Conservation (phyloP, 495 filamentous ascomycete species). For the Cladorrhinum samala region DNA sequence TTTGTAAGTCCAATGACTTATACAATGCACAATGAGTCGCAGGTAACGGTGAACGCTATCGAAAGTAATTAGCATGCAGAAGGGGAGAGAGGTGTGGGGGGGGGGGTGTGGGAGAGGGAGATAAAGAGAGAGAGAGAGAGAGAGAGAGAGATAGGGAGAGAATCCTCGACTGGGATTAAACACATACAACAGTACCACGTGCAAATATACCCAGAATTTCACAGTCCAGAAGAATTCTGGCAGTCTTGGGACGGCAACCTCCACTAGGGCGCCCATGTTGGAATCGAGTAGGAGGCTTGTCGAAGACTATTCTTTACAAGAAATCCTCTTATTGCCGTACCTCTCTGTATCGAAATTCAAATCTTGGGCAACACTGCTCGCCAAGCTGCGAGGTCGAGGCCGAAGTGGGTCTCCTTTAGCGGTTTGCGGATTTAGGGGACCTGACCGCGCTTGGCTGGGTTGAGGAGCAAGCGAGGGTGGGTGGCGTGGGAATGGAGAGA, state of each 20-base stretch:
- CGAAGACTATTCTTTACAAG: not conserved
- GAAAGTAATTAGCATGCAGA: conserved; percentile 12
- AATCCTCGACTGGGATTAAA: not conserved
- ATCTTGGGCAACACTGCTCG: conserved; percentile 1
- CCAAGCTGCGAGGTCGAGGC: not conserved
- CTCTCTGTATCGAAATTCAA: not conserved
- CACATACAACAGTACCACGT: conserved; percentile 40
- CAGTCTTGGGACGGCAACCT: conserved; percentile 30
- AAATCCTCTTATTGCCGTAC: not conserved
- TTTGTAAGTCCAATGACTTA: conserved; percentile 47
- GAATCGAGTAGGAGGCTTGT: conserved; percentile 7
- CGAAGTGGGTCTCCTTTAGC: not conserved
- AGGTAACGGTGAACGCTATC: conserved; percentile 46
- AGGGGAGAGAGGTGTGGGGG: too few relatives aligned
- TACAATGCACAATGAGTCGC: conserved; percentile 46
- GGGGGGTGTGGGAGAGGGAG: too few relatives aligned
- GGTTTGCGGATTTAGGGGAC: not conserved
- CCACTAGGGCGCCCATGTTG: conserved; percentile 29
- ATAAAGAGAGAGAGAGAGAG: too few relatives aligned
- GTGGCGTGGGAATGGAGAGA: conserved; percentile 5
- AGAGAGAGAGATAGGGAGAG: too few relatives aligned
- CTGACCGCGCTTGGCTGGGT: conserved; percentile 5
- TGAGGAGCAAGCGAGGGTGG: conserved; percentile 11
- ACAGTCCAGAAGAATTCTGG: conserved; percentile 33
- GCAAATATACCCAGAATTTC: conserved; percentile 28